Conservation (phyloP, 176 grass and related monocot species). For the Musa itinerans region DNA sequence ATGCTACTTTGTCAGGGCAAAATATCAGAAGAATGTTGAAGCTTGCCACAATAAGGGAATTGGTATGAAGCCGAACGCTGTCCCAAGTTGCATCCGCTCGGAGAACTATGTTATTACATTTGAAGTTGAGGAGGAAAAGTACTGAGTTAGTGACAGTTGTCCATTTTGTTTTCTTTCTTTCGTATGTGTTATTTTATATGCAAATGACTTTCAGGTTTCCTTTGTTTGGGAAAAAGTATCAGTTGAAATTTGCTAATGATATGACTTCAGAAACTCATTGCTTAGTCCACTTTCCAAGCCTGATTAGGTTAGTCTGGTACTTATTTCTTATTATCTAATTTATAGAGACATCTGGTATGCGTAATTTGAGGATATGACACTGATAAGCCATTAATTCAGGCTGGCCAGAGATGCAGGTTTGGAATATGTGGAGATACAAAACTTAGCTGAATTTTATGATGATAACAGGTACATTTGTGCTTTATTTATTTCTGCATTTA, state of each 20-base stretch:
- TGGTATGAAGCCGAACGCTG: constrained; percentile 41
- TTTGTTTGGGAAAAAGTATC: constrained; percentile 85
- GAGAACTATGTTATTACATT: constrained; percentile 95
- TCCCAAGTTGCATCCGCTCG: constrained; percentile 86
- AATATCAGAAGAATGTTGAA: constrained; percentile 98
- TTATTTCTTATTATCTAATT: constrained; percentile 13
- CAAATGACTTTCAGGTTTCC: constrained; percentile 57
- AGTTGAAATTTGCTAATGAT: constrained; percentile 84
- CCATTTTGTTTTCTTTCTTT: neutral
- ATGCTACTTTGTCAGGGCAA: constrained; percentile 48
- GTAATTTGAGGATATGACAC: constrained; percentile 15
- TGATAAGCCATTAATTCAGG: constrained; percentile 43
- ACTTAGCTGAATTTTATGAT: constrained; percentile 96
- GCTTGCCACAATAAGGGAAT: constrained; percentile 79
- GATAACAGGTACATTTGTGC: constrained; percentile 64
- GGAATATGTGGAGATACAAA: constrained; percentile 92
- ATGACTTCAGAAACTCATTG: constrained; percentile 54
- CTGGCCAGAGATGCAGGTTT: constrained; percentile 83
- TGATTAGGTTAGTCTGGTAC: constrained; percentile 60
- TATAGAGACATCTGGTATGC: neutral
- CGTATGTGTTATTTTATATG: constrained; percentile 20
- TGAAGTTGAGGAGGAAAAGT: constrained; percentile 99
- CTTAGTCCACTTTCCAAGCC: constrained; percentile 78
- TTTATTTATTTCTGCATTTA: constrained; percentile 8
- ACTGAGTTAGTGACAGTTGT: constrained; percentile 6